A percentile compares a stretch with the other conserved stretches of the same genome.
phyloP scores from a whole-genome alignment of 768 basidiomycete species.

The Xerocomellus chrysenteron region DNA sequence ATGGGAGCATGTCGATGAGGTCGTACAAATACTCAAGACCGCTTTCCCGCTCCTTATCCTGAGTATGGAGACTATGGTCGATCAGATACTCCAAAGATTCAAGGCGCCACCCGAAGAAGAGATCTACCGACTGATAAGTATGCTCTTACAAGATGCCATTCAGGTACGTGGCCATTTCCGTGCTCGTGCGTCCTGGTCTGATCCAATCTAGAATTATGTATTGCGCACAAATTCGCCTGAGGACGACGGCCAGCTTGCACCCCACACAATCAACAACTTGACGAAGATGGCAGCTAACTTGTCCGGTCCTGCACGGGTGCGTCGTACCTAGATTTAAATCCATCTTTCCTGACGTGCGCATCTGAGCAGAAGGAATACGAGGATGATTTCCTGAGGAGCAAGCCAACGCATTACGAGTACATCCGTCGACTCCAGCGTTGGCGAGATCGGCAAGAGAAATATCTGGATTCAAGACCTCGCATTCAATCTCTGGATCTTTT shows the following conservation, averaged over 20 bases:
- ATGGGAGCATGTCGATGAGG: constrained; percentile 91
- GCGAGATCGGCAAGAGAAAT: constrained; percentile 86
- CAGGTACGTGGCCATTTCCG: constrained; percentile 48
- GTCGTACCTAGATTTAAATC: constrained; percentile 16
- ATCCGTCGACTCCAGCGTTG: constrained; percentile 87
- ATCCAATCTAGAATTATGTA: constrained; percentile 56
- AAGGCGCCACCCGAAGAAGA: constrained; percentile 91
- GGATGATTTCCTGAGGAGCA: constrained; percentile 81
- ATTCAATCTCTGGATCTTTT: constrained; percentile 81
- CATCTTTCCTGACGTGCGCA: background rate
- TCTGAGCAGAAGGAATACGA: constrained; percentile 76
- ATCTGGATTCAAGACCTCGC: constrained; percentile 79
- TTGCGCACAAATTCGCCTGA: constrained; percentile 62
- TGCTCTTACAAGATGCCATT: constrained; percentile 85
- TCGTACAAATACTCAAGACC: constrained; percentile 91
- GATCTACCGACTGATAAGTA: constrained; percentile 85
- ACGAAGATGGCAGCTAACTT: constrained; percentile 61
- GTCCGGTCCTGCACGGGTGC: constrained; percentile 55
- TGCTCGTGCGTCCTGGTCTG: background rate
- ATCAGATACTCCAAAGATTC: constrained; percentile 88
- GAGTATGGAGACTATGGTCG: constrained; percentile 95
- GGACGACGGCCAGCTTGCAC: constrained; percentile 64
- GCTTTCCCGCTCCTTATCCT: constrained; percentile 92
- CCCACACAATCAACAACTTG: constrained; percentile 55
- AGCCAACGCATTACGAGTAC: constrained; percentile 82